These are phyloP conservation scores for Mycena capillaripes DNA, from an alignment of 768 basidiomycete species.

Conservation along the genomic window DNA sequence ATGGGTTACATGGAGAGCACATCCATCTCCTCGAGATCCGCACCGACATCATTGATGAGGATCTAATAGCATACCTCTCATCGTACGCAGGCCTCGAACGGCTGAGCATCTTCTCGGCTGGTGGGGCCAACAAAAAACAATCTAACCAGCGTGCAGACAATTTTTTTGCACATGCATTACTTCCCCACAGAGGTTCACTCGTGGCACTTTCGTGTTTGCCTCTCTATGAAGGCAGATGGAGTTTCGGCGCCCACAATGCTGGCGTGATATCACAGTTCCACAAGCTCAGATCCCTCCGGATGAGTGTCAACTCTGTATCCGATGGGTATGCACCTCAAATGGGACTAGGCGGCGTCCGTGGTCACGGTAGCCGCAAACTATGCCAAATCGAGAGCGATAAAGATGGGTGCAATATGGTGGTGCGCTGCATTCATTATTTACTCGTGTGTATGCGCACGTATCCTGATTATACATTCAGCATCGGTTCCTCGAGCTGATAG, in stretches of 20 bases:
- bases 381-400: neutral
- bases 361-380: neutral
- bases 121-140: too few species aligned
- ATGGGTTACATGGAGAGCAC: too few species aligned
- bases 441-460: neutral
- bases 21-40: too few species aligned
- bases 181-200: too few species aligned
- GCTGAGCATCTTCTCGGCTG: too few species aligned
- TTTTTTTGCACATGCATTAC: too few species aligned
- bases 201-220: too few species aligned
- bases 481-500: neutral
- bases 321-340: neutral
- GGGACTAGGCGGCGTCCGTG: too few species aligned
- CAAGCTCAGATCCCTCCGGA: neutral
- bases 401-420: neutral
- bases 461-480: neutral
- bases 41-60: too few species aligned
- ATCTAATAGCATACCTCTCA: too few species aligned
- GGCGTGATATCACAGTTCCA: neutral
- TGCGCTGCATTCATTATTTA: neutral
- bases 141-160: too few species aligned
- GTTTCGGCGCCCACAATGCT: constrained; percentile 14
- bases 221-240: constrained; percentile 13
- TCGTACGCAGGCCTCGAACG: too few species aligned
- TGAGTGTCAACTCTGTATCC: constrained; percentile 7